Percentiles rank a stretch among this genome's conserved stretches.
These are phyloP conservation scores for Picea glauca DNA, from an alignment of 75 land plant genomes.

Conservation along the genomic window DNA sequence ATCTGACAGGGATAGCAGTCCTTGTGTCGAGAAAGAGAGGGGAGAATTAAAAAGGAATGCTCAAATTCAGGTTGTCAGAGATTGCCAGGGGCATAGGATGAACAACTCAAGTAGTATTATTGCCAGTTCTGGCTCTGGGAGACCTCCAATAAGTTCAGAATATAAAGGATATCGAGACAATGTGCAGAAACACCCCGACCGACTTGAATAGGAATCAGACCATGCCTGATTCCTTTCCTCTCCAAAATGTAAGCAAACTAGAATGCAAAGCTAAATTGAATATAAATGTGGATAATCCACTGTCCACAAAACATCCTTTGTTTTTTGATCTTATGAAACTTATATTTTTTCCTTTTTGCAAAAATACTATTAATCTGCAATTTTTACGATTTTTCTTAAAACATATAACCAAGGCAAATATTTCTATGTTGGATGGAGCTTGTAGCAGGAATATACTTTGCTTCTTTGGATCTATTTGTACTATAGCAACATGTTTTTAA, in stretches of 20 bases:
- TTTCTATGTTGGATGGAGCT: neutral
- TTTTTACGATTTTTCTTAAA: no score
- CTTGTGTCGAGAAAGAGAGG: no score
- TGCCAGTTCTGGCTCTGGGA: conserved; percentile 23
- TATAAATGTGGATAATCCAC: neutral
- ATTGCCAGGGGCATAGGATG: no score
- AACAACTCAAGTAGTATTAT: no score
- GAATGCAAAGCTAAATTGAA: neutral
- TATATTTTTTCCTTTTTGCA: neutral
- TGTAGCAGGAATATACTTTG: neutral
- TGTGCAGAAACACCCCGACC: neutral
- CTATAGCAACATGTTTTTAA: neutral
- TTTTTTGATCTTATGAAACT: neutral
- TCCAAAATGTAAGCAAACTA: conserved; percentile 1
- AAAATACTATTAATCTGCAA: neutral
- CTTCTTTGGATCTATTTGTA: no score
- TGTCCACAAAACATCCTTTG: neutral
- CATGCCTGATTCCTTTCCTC: neutral
- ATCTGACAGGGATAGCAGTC: no score
- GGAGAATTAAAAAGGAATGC: no score
- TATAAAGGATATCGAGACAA: neutral
- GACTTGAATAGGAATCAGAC: conserved; percentile 12
- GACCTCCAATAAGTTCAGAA: conserved; percentile 15
- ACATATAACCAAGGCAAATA: neutral
- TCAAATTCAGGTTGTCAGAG: no score